phyloP scores from a whole-genome alignment of 148 eudicot genomes.

The Diospyros lotus region DNA sequence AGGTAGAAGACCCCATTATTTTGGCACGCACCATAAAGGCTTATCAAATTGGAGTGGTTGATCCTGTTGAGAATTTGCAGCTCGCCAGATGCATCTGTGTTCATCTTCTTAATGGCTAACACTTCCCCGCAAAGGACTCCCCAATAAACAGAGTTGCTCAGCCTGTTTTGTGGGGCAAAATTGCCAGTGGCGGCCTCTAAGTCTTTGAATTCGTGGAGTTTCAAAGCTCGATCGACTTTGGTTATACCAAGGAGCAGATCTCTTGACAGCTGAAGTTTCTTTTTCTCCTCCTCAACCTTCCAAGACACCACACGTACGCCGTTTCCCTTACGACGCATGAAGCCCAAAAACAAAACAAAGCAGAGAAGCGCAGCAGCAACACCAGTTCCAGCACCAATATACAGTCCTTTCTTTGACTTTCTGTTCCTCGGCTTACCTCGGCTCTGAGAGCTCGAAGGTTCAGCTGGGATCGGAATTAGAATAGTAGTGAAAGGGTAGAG shows the following conservation, averaged over 20 bases:
- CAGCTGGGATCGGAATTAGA: slow-evolving; percentile 48
- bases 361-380: slow-evolving; percentile 17
- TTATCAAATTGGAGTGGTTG: slow-evolving; percentile 61
- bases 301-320: neutral
- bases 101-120: slow-evolving; percentile 51
- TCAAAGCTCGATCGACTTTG: slow-evolving; percentile 35
- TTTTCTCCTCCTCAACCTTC: slow-evolving; percentile 13
- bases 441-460: slow-evolving; percentile 43
- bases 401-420: slow-evolving; percentile 24
- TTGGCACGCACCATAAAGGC: slow-evolving; percentile 59
- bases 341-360: slow-evolving; percentile 18
- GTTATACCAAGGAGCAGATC: slow-evolving; percentile 34
- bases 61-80: slow-evolving; percentile 52
- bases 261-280: slow-evolving; percentile 18
- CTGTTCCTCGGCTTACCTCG: slow-evolving; percentile 6
- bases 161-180: slow-evolving; percentile 40
- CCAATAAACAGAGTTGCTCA: slow-evolving; percentile 51
- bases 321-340: slow-evolving; percentile 3
- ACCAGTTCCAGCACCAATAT: slow-evolving; percentile 42
- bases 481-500: slow-evolving; percentile 53
- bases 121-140: slow-evolving; percentile 49
- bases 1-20: slow-evolving; percentile 49
- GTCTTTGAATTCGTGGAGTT: slow-evolving; percentile 51
- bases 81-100: slow-evolving; percentile 50
- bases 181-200: slow-evolving; percentile 53